phyloP scores from a whole-genome alignment of 768 basidiomycete genomes.

The Boletus reticulatus region DNA sequence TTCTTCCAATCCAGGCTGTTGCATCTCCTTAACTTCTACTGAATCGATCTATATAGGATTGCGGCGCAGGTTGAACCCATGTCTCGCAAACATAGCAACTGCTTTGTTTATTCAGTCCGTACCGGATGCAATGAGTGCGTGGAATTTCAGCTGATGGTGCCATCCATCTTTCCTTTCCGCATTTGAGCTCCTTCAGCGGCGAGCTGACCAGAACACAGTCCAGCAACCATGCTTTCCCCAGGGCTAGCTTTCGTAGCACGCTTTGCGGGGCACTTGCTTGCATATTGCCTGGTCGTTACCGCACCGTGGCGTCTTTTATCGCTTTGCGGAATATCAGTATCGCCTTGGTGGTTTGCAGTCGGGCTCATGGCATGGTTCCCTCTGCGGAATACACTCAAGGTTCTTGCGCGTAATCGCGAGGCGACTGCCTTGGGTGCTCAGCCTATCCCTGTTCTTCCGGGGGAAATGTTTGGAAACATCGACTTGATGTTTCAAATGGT shows the following conservation, averaged over 20 bases:
- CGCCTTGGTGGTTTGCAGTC: constrained; percentile 38
- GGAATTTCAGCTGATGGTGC: too few species aligned
- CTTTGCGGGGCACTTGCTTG: not conserved
- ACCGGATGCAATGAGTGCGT: too few species aligned
- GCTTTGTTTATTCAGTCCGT: too few species aligned
- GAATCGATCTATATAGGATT: too few species aligned
- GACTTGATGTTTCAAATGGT: constrained; percentile 40
- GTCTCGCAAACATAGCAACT: too few species aligned
- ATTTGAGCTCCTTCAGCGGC: too few species aligned
- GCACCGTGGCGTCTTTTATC: constrained; percentile 6
- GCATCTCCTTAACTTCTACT: too few species aligned
- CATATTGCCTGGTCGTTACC: not conserved
- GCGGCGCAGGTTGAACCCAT: too few species aligned
- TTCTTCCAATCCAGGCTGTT: too few species aligned
- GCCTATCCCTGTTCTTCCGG: constrained; percentile 37
- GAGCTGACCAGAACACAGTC: not conserved
- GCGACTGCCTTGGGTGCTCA: constrained; percentile 48
- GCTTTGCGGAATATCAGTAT: constrained; percentile 24
- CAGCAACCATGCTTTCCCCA: constrained; percentile 6
- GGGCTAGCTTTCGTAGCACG: constrained; percentile 14
- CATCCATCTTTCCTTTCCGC: too few species aligned
- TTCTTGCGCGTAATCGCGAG: constrained; percentile 29
- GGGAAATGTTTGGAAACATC: constrained; percentile 43
- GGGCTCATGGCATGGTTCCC: constrained; percentile 35
- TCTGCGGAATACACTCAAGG: constrained; percentile 27